Conservation (phyloP, 2,329 filamentous ascomycete species). For the Hymenoscyphus repandus region DNA sequence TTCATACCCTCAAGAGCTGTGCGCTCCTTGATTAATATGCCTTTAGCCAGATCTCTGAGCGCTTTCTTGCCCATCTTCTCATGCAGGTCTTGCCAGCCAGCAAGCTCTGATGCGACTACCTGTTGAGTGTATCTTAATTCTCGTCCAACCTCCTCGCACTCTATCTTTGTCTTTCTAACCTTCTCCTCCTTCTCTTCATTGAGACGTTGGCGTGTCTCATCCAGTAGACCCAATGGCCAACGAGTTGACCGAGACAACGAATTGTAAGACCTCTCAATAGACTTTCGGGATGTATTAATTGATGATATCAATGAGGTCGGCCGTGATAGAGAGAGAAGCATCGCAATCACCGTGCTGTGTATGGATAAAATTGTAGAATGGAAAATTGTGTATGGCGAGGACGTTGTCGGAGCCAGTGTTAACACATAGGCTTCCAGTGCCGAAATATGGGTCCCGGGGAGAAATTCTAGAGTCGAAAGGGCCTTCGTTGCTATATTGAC, state of each 20-base stretch:
- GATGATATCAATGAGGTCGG: constrained; percentile 72
- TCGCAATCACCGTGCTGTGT: constrained; percentile 77
- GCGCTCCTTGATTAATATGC: constrained; percentile 75
- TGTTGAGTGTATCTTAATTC: constrained; percentile 91
- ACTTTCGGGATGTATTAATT: constrained; percentile 68
- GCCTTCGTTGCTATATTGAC: constrained; percentile 49
- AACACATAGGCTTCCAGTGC: constrained; percentile 70
- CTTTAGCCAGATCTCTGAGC: constrained; percentile 68
- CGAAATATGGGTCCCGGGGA: constrained; percentile 61
- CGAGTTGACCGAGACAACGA: constrained; percentile 69
- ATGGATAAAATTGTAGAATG: constrained; percentile 73
- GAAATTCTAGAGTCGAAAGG: constrained; percentile 54
- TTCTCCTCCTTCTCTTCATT: constrained; percentile 82
- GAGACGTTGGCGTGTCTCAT: constrained; percentile 78
- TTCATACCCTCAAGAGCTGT: constrained; percentile 75
- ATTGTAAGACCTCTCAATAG: constrained; percentile 71
- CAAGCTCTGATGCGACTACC: constrained; percentile 84
- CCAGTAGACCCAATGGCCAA: constrained; percentile 77
- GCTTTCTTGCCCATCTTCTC: constrained; percentile 70
- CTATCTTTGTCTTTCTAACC: constrained; percentile 62
- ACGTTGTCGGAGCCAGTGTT: constrained; percentile 60
- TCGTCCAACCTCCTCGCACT: constrained; percentile 68
- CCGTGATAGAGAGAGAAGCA: constrained; percentile 72
- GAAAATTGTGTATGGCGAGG: constrained; percentile 67
- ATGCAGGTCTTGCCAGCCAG: constrained; percentile 89